Evolutionary conservation across 1,284 basidiomycete genomes (phyloP).

Genomic region (Leccinum fallax): DNA sequence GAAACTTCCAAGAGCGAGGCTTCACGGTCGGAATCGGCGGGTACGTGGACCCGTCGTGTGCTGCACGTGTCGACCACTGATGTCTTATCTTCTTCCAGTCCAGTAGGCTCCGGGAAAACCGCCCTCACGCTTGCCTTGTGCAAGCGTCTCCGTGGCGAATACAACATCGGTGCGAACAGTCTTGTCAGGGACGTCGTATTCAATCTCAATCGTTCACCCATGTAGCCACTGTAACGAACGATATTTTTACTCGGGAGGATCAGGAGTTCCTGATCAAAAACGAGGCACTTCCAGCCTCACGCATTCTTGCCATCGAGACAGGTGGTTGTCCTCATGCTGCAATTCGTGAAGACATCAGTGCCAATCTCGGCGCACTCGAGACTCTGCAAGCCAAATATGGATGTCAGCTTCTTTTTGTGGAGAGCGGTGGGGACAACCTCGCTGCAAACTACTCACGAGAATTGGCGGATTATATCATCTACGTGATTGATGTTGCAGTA

Average conservation of each 20-base stretch:
- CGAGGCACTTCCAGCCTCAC: slow-evolving; percentile 80
- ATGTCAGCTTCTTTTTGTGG: slow-evolving; percentile 88
- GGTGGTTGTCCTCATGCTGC: slow-evolving; percentile 95
- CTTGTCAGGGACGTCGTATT: slow-evolving; percentile 13
- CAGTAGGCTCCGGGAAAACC: slow-evolving; percentile 98
- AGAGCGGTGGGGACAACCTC: slow-evolving; percentile 95
- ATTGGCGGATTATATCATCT: slow-evolving; percentile 96
- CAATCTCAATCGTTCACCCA: slow-evolving; percentile 17
- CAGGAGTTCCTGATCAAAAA: slow-evolving; percentile 97
- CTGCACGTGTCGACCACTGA: slow-evolving; percentile 3
- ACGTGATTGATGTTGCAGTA: slow-evolving; percentile 85
- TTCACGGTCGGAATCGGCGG: slow-evolving; percentile 98
- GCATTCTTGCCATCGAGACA: slow-evolving; percentile 97
- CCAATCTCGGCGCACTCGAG: slow-evolving; percentile 95
- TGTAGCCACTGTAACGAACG: slow-evolving; percentile 90
- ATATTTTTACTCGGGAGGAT: slow-evolving; percentile 97
- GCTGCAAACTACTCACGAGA: slow-evolving; percentile 96
- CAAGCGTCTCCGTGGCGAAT: slow-evolving; percentile 75
- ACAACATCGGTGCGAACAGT: slow-evolving; percentile 78
- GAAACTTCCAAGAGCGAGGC: slow-evolving; percentile 91
- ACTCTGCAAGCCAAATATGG: slow-evolving; percentile 90
- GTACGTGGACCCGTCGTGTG: slow-evolving; percentile 46
- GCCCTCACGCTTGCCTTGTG: slow-evolving; percentile 95
- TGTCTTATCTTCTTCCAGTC: slow-evolving; percentile 47
- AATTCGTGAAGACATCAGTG: slow-evolving; percentile 96